phyloP scores from a whole-genome alignment of 257 asterid genomes.

The Salvia rosmarinus region DNA sequence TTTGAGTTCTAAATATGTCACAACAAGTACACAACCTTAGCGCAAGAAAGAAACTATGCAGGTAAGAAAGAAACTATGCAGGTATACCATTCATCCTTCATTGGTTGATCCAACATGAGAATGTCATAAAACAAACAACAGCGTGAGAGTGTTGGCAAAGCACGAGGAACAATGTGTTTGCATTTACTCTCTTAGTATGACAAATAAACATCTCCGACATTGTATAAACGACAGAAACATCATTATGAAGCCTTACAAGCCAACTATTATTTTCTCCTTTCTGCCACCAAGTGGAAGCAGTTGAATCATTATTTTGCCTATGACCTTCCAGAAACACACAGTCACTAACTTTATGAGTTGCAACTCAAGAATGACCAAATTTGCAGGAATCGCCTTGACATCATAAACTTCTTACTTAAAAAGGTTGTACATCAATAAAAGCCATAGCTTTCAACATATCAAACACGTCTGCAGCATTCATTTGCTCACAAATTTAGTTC shows the following conservation, averaged over 20 bases:
- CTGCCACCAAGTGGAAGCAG: not conserved
- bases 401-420: slow-evolving; percentile 10
- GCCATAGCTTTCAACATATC: not conserved
- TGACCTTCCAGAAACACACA: slow-evolving; percentile 16
- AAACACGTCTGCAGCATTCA: slow-evolving; percentile 11
- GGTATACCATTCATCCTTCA: not conserved
- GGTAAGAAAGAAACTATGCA: not conserved
- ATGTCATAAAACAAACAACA: not conserved
- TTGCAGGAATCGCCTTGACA: slow-evolving; percentile 14
- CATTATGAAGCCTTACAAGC: not conserved
- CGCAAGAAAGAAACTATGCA: not conserved
- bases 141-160: not conserved
- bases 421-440: not conserved
- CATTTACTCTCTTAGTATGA: slow-evolving; percentile 8
- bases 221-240: slow-evolving; percentile 23
- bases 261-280: not conserved
- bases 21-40: not conserved
- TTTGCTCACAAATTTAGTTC: slow-evolving; percentile 17
- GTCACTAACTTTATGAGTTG: slow-evolving; percentile 3
- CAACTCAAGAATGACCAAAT: slow-evolving; percentile 10
- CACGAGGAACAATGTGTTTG: not conserved
- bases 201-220: not conserved
- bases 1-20: not conserved
- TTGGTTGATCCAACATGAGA: not conserved
- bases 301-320: slow-evolving; percentile 10